phyloP scores from a whole-genome alignment of 805 yeast species.

The Blastobotrys attinorum region DNA sequence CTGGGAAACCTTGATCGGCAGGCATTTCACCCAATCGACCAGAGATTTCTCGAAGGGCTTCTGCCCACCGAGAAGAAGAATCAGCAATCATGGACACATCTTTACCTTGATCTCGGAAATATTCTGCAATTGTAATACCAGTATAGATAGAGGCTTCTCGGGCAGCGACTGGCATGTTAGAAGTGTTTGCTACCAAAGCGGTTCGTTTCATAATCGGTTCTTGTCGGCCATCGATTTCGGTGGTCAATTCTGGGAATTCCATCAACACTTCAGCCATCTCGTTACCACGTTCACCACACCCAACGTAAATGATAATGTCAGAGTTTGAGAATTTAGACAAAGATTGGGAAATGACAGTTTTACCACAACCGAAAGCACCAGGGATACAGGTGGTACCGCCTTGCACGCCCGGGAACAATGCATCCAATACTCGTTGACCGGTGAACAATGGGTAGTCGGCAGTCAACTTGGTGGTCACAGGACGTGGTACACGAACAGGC shows the following conservation, averaged over 20 bases:
- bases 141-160: conserved; percentile 99
- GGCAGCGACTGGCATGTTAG: conserved; percentile 99
- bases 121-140: conserved; percentile 97
- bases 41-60: conserved; percentile 98
- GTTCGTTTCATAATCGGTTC: conserved; percentile 99
- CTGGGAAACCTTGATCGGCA: conserved; percentile 99
- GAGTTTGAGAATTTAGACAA: conserved; percentile 96
- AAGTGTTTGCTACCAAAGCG: conserved; percentile 95
- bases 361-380: conserved; percentile 99
- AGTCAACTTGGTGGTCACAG: conserved; percentile 86
- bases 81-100: conserved; percentile 99
- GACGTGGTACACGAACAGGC: conserved; percentile 99
- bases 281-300: conserved; percentile 95
- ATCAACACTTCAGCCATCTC: conserved; percentile 99
- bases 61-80: conserved; percentile 99
- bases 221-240: conserved; percentile 84
- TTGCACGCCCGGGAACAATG: conserved; percentile 97
- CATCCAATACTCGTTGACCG: conserved; percentile 97
- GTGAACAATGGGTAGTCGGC: conserved; percentile 95
- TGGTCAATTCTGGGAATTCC: conserved; percentile 98
- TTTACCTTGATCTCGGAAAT: conserved; percentile 99
- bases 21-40: conserved; percentile 99
- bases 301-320: conserved; percentile 91
- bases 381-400: conserved; percentile 99
- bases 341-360: conserved; percentile 96